Evolutionary conservation across 2,329 filamentous ascomycete genomes (phyloP).

Genomic region (Fusarium sp.): DNA sequence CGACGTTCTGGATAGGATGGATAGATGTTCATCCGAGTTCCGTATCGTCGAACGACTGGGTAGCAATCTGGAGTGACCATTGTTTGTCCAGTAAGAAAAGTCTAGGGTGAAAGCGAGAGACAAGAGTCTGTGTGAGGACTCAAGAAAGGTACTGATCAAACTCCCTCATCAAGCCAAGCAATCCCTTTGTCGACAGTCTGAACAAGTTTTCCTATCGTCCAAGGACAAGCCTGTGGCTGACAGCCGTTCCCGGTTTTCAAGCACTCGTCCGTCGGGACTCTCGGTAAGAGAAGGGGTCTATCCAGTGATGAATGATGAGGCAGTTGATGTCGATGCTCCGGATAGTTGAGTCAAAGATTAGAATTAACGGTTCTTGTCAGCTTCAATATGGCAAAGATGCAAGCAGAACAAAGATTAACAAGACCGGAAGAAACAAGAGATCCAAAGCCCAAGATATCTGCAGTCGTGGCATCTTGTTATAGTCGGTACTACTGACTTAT

Average conservation of each 20-base stretch:
- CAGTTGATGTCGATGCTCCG: slow-evolving; percentile 4
- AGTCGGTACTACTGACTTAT: slow-evolving; percentile 44
- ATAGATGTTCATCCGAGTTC: slow-evolving; percentile 30
- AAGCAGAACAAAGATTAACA: slow-evolving; percentile 7
- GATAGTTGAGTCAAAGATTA: slow-evolving; percentile 9
- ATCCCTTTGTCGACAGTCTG: neutral
- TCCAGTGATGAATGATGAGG: neutral
- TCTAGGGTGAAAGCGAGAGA: slow-evolving; percentile 5
- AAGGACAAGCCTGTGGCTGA: slow-evolving; percentile 13
- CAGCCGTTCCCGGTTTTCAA: slow-evolving; percentile 22
- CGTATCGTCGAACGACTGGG: slow-evolving; percentile 35
- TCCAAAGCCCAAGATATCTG: slow-evolving; percentile 29
- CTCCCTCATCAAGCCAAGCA: slow-evolving; percentile 29
- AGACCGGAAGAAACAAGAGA: slow-evolving; percentile 16
- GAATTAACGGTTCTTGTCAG: slow-evolving; percentile 4
- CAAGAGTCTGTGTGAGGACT: slow-evolving; percentile 5
- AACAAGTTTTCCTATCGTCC: neutral
- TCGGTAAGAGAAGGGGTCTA: slow-evolving; percentile 18
- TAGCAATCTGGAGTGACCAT: slow-evolving; percentile 43
- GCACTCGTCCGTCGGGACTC: slow-evolving; percentile 31
- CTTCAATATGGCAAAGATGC: neutral
- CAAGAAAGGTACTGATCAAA: neutral
- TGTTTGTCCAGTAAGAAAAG: neutral
- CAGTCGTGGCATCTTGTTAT: slow-evolving; percentile 41
- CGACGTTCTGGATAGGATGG: slow-evolving; percentile 43